Conservation (phyloP, 768 basidiomycete species). For the Exsudoporus frostii region DNA sequence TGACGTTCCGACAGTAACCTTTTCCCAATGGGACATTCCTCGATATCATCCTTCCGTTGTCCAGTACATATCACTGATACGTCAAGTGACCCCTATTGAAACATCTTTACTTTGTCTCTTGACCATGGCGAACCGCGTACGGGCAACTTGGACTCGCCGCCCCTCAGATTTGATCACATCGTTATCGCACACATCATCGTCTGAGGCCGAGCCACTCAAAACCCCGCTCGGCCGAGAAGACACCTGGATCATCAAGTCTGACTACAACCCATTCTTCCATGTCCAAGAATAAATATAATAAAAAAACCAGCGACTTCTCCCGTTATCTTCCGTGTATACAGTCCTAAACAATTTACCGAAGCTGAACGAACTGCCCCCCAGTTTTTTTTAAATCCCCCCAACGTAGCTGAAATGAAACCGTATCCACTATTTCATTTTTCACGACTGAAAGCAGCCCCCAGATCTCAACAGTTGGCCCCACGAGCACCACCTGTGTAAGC, state of each 20-base stretch:
- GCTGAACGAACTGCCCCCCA: not conserved
- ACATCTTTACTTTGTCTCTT: not conserved
- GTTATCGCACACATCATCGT: not conserved
- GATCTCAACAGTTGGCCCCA: no score
- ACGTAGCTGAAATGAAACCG: not conserved
- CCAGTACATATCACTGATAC: not conserved
- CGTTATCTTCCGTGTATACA: not conserved
- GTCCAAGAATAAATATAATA: not conserved
- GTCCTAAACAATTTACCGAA: not conserved
- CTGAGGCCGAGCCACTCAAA: slow-evolving; percentile 2
- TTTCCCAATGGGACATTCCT: not conserved
- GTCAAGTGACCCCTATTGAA: not conserved
- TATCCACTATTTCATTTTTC: no score
- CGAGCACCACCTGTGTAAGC: no score
- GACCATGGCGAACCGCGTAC: not conserved
- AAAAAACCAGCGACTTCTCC: not conserved
- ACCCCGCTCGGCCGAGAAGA: slow-evolving; percentile 3
- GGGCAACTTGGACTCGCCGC: not conserved
- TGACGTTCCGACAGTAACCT: not conserved
- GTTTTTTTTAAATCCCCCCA: not conserved
- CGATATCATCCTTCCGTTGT: not conserved
- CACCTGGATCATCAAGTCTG: not conserved
- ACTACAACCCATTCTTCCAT: not conserved
- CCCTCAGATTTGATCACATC: not conserved
- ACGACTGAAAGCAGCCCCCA: no score